Percentiles rank a stretch among this genome's conserved stretches.
phyloP scores from a whole-genome alignment of 371 early-diverging fungal species.

The Haplosporangium sp. region DNA sequence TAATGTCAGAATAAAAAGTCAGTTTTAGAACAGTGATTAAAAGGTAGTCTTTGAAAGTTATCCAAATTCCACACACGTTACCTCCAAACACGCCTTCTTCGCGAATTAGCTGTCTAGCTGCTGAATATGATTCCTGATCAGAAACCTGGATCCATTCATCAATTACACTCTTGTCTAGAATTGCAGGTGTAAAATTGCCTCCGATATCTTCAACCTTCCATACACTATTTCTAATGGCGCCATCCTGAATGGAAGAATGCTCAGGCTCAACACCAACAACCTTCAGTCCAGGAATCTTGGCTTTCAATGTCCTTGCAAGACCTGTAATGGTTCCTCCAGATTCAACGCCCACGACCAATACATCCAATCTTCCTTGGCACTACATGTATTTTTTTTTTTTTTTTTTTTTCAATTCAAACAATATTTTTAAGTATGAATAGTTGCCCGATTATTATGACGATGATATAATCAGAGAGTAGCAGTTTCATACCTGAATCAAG shows the following conservation, averaged over 20 bases:
- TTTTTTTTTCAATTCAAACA: neutral
- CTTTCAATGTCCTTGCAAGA: constrained; percentile 68
- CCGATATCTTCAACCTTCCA: constrained; percentile 87
- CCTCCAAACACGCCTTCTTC: constrained; percentile 78
- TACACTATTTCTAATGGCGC: constrained; percentile 56
- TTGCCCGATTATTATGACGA: neutral
- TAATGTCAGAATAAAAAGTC: neutral
- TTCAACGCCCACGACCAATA: constrained; percentile 80
- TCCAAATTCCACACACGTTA: neutral
- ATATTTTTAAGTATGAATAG: neutral
- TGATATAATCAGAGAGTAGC: neutral
- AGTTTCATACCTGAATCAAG: constrained; percentile 62
- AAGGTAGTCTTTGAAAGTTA: too few species aligned
- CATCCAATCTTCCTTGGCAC: constrained; percentile 66
- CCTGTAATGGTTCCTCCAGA: constrained; percentile 77
- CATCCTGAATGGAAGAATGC: constrained; percentile 67
- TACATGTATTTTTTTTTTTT: neutral
- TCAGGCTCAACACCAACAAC: constrained; percentile 78
- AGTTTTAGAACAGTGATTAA: too few species aligned
- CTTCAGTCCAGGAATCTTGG: constrained; percentile 66
- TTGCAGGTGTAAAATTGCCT: constrained; percentile 71
- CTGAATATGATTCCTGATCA: constrained; percentile 80
- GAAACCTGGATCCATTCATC: constrained; percentile 81
- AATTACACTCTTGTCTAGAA: constrained; percentile 65
- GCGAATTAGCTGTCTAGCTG: constrained; percentile 76